Evolutionary conservation across 805 yeast genomes (phyloP).

Genomic region (Teunomyces tritomae): DNA sequence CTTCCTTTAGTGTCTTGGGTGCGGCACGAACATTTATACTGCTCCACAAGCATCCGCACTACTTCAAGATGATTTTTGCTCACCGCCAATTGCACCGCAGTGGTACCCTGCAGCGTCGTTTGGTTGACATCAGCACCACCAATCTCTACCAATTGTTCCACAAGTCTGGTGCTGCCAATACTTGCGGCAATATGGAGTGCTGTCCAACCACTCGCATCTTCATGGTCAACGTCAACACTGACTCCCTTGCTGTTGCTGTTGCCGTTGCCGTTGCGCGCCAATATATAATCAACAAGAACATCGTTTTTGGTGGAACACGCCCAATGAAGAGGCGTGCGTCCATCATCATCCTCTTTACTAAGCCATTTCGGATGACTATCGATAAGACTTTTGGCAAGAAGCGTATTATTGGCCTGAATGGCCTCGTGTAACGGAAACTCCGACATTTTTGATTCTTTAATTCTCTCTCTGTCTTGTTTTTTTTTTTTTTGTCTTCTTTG

Average conservation of each 20-base stretch:
- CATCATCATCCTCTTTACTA: conserved; percentile 60
- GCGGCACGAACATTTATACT: conserved; percentile 59
- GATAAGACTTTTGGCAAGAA: conserved; percentile 51
- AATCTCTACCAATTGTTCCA: conserved; percentile 46
- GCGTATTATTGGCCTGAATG: conserved; percentile 57
- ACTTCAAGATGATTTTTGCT: conserved; percentile 61
- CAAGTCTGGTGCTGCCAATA: conserved; percentile 57
- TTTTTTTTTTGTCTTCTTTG: too few species aligned
- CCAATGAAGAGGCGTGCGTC: conserved; percentile 85
- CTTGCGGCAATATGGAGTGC: conserved; percentile 82
- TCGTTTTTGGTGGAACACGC: conserved; percentile 65
- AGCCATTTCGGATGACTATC: conserved; percentile 49
- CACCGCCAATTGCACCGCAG: conserved; percentile 73
- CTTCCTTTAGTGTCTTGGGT: conserved; percentile 65
- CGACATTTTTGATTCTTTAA: not conserved
- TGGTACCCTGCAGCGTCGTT: conserved; percentile 60
- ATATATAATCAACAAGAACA: conserved; percentile 48
- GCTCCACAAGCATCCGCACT: conserved; percentile 50
- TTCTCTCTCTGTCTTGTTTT: too few species aligned
- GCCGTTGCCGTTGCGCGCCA: not conserved
- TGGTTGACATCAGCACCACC: conserved; percentile 58
- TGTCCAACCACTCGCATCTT: conserved; percentile 84
- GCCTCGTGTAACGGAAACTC: conserved; percentile 52
- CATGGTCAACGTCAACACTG: conserved; percentile 62
- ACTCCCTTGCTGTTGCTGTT: not conserved